Conservation (phyloP, 495 filamentous ascomycete species). For the Hyphodiscus hymeniophilus region DNA sequence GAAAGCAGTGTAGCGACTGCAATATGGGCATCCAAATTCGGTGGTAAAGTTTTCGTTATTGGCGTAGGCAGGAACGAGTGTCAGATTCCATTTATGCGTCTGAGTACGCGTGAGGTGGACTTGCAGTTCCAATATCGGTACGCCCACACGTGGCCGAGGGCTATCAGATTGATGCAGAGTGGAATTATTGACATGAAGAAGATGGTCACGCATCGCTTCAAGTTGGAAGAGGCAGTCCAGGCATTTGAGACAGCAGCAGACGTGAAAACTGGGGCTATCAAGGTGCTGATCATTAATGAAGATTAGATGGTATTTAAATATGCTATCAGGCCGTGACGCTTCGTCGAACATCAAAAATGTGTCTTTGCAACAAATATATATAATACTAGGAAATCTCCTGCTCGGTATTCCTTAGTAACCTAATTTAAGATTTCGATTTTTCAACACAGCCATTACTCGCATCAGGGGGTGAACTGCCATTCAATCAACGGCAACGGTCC, state of each 20-base stretch:
- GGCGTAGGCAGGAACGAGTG: constrained; percentile 51
- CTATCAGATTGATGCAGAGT: constrained; percentile 38
- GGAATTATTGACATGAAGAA: constrained; percentile 46
- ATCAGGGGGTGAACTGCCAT: too few relatives aligned
- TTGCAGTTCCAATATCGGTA: constrained; percentile 55
- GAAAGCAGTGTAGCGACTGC: constrained; percentile 52
- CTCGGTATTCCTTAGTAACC: too few relatives aligned
- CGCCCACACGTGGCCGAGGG: constrained; percentile 52
- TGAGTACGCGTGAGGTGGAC: too few relatives aligned
- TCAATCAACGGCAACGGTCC: too few relatives aligned
- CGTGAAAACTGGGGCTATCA: constrained; percentile 42
- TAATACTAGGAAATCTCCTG: too few relatives aligned
- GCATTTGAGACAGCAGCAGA: constrained; percentile 45
- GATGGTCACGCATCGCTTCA: constrained; percentile 42
- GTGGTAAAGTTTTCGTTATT: constrained; percentile 54
- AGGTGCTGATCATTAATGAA: constrained; percentile 52
- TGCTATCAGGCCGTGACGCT: too few relatives aligned
- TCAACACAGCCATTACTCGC: too few relatives aligned
- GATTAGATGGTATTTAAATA: too few relatives aligned
- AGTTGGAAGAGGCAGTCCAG: constrained; percentile 46
- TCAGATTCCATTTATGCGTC: too few relatives aligned
- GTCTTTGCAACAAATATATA: too few relatives aligned
- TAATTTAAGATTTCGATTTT: too few relatives aligned
- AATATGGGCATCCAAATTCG: constrained; percentile 44
- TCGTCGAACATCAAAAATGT: too few relatives aligned